phyloP scores from a whole-genome alignment of 805 yeast species.

The Yamadazyma philogaea region DNA sequence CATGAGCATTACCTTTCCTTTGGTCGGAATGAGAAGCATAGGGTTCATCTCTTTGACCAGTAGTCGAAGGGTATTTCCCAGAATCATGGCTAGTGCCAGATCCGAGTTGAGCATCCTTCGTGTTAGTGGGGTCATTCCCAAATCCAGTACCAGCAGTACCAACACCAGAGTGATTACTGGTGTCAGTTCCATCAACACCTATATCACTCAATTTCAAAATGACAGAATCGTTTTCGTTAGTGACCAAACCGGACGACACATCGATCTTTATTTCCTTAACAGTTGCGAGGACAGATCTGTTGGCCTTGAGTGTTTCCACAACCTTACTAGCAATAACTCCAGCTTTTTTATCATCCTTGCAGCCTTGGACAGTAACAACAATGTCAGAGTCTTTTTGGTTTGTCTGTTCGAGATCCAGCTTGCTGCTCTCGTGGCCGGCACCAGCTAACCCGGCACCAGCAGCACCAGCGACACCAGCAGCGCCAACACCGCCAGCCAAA shows the following conservation, averaged over 20 bases:
- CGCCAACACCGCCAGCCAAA: constrained; percentile 29
- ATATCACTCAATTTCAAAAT: constrained; percentile 3
- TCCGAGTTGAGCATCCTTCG: background rate
- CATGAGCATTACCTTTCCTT: background rate
- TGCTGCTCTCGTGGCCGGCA: background rate
- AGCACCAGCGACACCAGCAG: constrained; percentile 57
- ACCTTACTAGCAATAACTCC: constrained; percentile 26
- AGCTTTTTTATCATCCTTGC: constrained; percentile 23
- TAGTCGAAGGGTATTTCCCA: background rate
- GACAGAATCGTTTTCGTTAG: constrained; percentile 24
- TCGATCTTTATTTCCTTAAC: constrained; percentile 28
- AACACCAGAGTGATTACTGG: background rate
- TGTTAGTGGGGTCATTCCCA: constrained; percentile 2
- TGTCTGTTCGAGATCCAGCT: background rate
- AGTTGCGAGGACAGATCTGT: constrained; percentile 19
- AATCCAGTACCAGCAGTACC: constrained; percentile 2
- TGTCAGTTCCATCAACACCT: background rate
- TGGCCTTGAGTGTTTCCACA: constrained; percentile 22
- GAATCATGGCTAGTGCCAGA: background rate
- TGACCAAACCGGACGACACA: constrained; percentile 27
- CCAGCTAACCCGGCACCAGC: constrained; percentile 3
- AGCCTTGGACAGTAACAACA: constrained; percentile 31
- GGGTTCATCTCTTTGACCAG: background rate
- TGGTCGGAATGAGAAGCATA: background rate
- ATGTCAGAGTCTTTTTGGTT: constrained; percentile 27